Percentiles rank a stretch among this genome's conserved stretches.
Conservation (phyloP, 257 asterid species). For the Vinca minor region DNA sequence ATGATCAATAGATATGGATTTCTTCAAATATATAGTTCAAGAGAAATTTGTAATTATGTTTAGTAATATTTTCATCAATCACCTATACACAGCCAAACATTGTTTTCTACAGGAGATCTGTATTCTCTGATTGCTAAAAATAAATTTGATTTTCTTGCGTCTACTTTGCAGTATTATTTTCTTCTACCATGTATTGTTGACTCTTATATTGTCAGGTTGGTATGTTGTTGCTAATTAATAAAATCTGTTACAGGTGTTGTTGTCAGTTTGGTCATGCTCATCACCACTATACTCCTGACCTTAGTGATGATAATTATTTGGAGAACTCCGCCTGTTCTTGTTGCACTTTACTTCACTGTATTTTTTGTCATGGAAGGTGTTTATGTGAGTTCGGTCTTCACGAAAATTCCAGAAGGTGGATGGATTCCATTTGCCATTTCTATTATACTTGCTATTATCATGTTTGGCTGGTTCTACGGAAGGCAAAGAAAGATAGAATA, state of each 20-base stretch:
- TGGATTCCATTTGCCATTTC: slow-evolving; percentile 36
- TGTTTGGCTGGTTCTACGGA: slow-evolving; percentile 38
- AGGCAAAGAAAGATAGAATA: slow-evolving; percentile 27
- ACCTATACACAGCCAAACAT: not conserved
- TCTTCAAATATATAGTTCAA: not conserved
- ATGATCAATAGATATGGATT: not conserved
- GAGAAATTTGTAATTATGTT: not conserved
- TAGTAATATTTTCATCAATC: not conserved
- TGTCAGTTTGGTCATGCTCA: slow-evolving; percentile 34
- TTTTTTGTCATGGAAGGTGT: slow-evolving; percentile 30
- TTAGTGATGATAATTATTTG: slow-evolving; percentile 33
- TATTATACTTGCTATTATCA: slow-evolving; percentile 23
- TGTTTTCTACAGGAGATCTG: not conserved
- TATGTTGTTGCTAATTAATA: not conserved
- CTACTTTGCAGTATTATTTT: not conserved
- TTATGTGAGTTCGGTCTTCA: slow-evolving; percentile 27
- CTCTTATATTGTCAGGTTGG: not conserved
- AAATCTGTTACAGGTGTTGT: slow-evolving; percentile 24
- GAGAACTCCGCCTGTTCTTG: slow-evolving; percentile 23
- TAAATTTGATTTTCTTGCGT: not conserved
- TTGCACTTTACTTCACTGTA: slow-evolving; percentile 16
- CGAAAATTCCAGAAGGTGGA: slow-evolving; percentile 35
- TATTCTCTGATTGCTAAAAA: not conserved
- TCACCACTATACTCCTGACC: slow-evolving; percentile 27
- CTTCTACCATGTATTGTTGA: not conserved